Percentiles rank a stretch among this genome's conserved stretches.
Evolutionary conservation across 306 rosid genomes (phyloP).

Genomic region (Cicer judaicum): DNA sequence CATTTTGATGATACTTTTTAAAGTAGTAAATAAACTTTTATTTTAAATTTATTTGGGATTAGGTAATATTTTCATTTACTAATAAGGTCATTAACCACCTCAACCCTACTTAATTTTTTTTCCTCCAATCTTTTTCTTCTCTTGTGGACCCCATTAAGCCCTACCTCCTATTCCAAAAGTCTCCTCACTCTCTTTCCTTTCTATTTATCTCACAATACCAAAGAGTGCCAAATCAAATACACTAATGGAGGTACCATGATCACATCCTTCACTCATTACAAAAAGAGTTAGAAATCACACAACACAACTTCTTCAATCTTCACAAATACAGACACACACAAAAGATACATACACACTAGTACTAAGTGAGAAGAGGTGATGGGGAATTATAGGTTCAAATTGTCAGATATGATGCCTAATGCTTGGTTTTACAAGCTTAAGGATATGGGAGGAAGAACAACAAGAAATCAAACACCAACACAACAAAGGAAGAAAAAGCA

Average conservation of each 20-base stretch:
- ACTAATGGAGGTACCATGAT: conserved; percentile 36
- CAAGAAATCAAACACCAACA: conserved; percentile 47
- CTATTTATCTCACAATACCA: conserved; percentile 34
- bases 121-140: conserved; percentile 44
- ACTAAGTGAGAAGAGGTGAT: conserved; percentile 40
- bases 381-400: conserved; percentile 79
- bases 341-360: not conserved
- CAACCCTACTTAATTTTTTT: conserved; percentile 43
- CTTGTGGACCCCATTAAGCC: conserved; percentile 56
- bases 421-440: conserved; percentile 90
- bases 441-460: conserved; percentile 60
- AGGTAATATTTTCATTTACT: conserved; percentile 40
- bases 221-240: conserved; percentile 40
- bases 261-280: conserved; percentile 31
- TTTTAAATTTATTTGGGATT: not conserved
- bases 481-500: conserved; percentile 54
- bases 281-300: conserved; percentile 32
- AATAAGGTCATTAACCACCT: conserved; percentile 29
- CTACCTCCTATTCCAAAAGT: conserved; percentile 49
- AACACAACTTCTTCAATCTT: not conserved
- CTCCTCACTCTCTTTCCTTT: conserved; percentile 37
- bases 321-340: too few relatives aligned
- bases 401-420: conserved; percentile 89
- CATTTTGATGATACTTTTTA: conserved; percentile 31
- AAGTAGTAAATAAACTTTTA: not conserved